These are phyloP conservation scores for Jamesozyma rosinii DNA, from an alignment of 805 yeast genomes.

Conservation along the genomic window DNA sequence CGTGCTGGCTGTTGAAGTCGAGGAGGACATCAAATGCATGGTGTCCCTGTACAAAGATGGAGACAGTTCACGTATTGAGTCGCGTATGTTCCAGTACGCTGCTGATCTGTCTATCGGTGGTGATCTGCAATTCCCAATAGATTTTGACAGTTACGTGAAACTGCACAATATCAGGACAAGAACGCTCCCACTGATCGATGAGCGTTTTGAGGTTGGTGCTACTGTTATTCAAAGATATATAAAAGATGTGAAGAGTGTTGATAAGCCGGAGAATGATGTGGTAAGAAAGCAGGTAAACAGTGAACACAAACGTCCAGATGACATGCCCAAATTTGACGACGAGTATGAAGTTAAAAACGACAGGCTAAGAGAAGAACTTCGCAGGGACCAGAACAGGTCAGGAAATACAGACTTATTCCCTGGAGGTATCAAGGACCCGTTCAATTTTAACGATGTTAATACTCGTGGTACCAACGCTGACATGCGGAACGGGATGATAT, in stretches of 20 bases:
- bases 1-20: neutral
- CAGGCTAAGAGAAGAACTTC: neutral
- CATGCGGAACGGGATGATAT: constrained; percentile 23
- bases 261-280: neutral
- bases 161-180: neutral
- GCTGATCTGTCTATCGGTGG: neutral
- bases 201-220: neutral
- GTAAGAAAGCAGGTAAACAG: neutral
- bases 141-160: too few relatives aligned
- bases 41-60: neutral
- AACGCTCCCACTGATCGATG: neutral
- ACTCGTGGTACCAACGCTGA: constrained; percentile 10
- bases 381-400: neutral
- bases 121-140: neutral
- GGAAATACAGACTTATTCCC: constrained; percentile 30
- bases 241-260: neutral
- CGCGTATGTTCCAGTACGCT: neutral
- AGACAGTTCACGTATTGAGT: neutral
- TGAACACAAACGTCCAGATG: constrained; percentile 15
- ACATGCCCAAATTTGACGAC: constrained; percentile 31
- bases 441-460: constrained; percentile 13
- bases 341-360: constrained; percentile 22
- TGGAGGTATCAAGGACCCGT: constrained; percentile 23
- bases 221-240: neutral
- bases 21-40: neutral